Evolutionary conservation across 208 protist species (phyloP), one percentile per base, ranked within the genome.

Genomic region (Leishmania aethiopica): DNA sequence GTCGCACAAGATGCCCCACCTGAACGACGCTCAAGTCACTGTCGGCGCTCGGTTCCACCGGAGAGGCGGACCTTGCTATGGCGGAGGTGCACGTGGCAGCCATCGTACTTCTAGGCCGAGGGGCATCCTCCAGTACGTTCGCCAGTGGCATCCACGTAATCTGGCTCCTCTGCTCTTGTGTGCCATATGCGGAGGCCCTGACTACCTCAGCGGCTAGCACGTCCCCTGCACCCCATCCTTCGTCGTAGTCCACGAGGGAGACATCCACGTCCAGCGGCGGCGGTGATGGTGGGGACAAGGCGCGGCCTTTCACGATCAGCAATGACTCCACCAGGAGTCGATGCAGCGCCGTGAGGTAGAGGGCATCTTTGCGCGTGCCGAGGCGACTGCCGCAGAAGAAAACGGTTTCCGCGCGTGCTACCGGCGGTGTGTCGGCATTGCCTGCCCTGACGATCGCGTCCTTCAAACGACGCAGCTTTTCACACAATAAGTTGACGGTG

Each of bases 241-340:
- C 83, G 72, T 92, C 88, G 57, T 83, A 81, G 70, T 90, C 86
- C 17, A 90, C 83, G n/a, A 92, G 70, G 13, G 89, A 87, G 62
- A 92, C 86, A 32, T 83, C 81, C 5, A 72, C 73, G 17, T 75
- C 62, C 47, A 32, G 3, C 35, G 73, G 51, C 3, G 51, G 32
- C 15, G 13, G 72, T 28, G 75, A 66, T 49, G 55, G 35, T 17
- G 40, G 3, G 70, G 25, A 45, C 28, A 53, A 19, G 70, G 70
- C 8, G 55, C n/a, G 11, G 25, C 25, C 55, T 28, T 78, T 47
- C 37, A 67, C 57, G 6, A 47, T 51, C 35, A 60, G 37, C 32
- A 78, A 53, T 32, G 57, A 37, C 25, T 77, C 71, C 25, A 73
- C 60, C 28, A 83, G 72, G 22, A 83, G 71, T 7, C 60, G 79